Evolutionary conservation across 1,284 basidiomycete species (phyloP), one percentile per base, ranked within the genome.

Genomic region (Phenoliferia sp.): DNA sequence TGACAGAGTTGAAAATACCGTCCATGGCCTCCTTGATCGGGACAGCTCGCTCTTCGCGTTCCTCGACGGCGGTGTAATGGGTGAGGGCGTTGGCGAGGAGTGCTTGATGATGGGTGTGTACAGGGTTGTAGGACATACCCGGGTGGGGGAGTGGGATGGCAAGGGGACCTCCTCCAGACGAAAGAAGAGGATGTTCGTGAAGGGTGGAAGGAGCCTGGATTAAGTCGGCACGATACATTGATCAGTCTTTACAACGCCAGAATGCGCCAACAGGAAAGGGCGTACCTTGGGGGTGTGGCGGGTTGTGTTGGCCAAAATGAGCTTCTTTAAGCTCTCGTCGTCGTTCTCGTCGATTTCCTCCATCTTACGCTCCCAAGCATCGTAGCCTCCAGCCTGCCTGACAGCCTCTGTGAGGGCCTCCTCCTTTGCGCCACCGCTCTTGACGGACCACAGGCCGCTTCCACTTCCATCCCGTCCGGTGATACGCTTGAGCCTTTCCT

Each of bases 71-170:
- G 22, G 64, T 57, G 63, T 73, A 68, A 34, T 65, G 65, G 5
- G 66, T 62, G 63, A 70, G 84, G 0, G 93, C 94, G 59, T 84
- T 77, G 17, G 85, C 81, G 22, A 99, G 79, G 2, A 97, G 85
- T 57, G 86, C 86, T 66, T 87, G 85, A 77, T 97, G 92, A 0
- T 88, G 86, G 12, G 85, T 83, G 19, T 85, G 86, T 0, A 87
- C 85, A 0, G 95, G 95, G 78, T 98, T 98, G 80, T 99, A 98
- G n/a, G 92, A 94, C 7, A 88, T 85, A 26, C 95, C 95, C 33
- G 88, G 87, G 72, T 92, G 90, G 0, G 95, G 95, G 7, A 86
- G 79, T 1, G 84, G 79, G 1, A 94, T 84, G 0, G 90, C 88
- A 4, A 88, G 85, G 0, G 77, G 73, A 1, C 61, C 54, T 4